phyloP scores from a whole-genome alignment of 2,329 filamentous ascomycete genomes.

The Fusarium algeriense region DNA sequence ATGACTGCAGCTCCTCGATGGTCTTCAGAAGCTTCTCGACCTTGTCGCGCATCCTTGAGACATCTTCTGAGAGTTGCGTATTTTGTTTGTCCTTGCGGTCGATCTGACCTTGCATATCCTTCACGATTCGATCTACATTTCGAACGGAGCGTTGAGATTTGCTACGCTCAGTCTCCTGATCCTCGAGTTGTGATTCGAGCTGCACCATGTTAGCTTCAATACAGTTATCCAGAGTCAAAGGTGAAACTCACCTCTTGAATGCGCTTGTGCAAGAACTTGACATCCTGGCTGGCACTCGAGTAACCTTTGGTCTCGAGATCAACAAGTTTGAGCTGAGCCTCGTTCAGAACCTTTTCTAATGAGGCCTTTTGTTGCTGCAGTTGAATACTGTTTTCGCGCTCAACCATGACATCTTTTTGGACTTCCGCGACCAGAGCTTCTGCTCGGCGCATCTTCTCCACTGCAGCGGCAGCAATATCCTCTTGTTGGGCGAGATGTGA shows the following conservation, averaged over 20 bases:
- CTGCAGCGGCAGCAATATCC: constrained; percentile 89
- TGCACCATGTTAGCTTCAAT: constrained; percentile 55
- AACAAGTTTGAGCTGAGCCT: constrained; percentile 88
- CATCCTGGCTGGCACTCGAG: constrained; percentile 92
- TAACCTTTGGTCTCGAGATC: constrained; percentile 98
- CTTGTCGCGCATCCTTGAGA: constrained; percentile 88
- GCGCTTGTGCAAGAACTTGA: constrained; percentile 92
- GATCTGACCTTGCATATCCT: constrained; percentile 91
- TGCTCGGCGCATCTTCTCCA: constrained; percentile 96
- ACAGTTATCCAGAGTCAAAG: neutral
- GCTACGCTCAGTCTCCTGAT: constrained; percentile 81
- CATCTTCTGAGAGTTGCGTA: constrained; percentile 82
- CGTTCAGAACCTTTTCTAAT: constrained; percentile 90
- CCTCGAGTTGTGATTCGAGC: constrained; percentile 89
- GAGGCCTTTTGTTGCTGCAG: constrained; percentile 91
- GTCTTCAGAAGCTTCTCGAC: constrained; percentile 88
- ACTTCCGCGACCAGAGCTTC: constrained; percentile 89
- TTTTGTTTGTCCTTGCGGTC: constrained; percentile 94
- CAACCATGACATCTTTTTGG: constrained; percentile 89
- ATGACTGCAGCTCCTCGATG: constrained; percentile 93
- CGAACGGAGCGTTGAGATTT: constrained; percentile 89
- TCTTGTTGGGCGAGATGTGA: constrained; percentile 91
- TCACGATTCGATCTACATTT: constrained; percentile 93
- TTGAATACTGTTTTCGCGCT: constrained; percentile 83
- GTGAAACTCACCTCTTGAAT: constrained; percentile 85